Percentiles rank a stretch among this genome's conserved stretches.
phyloP scores from a whole-genome alignment of 805 yeast genomes.

The Blastobotrys parvus region DNA sequence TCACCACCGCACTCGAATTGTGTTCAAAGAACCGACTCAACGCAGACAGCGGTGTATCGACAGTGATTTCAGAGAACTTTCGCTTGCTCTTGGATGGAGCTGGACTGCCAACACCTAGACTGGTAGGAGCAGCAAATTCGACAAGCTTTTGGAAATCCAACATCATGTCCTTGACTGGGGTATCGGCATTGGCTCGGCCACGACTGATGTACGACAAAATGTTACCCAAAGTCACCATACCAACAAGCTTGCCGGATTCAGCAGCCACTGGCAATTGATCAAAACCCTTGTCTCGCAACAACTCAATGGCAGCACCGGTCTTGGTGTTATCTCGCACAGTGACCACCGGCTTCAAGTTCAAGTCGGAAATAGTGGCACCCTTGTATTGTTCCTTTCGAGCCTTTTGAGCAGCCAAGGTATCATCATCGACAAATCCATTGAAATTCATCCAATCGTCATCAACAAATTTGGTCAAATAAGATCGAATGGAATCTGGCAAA shows the following conservation, averaged over 20 bases:
- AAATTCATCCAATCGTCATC: constrained; percentile 87
- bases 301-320: constrained; percentile 55
- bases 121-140: constrained; percentile 41
- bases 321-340: constrained; percentile 56
- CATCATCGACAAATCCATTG: constrained; percentile 61
- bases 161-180: constrained; percentile 51
- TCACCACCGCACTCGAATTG: constrained; percentile 75
- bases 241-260: constrained; percentile 51
- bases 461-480: constrained; percentile 78
- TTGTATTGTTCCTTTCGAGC: constrained; percentile 33
- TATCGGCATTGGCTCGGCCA: constrained; percentile 46
- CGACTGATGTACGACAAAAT: constrained; percentile 59
- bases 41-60: constrained; percentile 55
- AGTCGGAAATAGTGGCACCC: constrained; percentile 55
- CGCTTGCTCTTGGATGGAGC: constrained; percentile 41
- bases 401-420: constrained; percentile 32
- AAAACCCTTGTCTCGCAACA: constrained; percentile 66
- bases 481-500: constrained; percentile 80
- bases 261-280: constrained; percentile 78
- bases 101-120: constrained; percentile 25
- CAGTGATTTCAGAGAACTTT: constrained; percentile 57
- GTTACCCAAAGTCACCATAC: constrained; percentile 68
- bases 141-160: constrained; percentile 68
- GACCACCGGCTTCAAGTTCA: constrained; percentile 72
- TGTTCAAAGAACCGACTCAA: constrained; percentile 76